phyloP scores from a whole-genome alignment of 2,329 filamentous ascomycete genomes.

The Colletotrichum sp. region DNA sequence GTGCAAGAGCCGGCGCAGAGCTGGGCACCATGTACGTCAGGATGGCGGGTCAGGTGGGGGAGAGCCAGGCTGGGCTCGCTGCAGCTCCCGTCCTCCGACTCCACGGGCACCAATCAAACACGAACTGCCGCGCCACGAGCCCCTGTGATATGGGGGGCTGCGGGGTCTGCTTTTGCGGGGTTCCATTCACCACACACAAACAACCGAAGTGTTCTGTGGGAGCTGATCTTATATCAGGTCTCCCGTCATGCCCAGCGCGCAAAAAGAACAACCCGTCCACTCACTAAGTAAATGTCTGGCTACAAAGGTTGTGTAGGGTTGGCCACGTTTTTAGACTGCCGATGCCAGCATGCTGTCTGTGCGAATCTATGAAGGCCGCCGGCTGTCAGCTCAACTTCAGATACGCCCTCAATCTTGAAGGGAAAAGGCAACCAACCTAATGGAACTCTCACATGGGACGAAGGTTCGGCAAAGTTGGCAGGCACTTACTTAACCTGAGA shows the following conservation, averaged over 20 bases:
- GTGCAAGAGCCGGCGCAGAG: neutral
- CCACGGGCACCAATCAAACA: slow-evolving; percentile 5
- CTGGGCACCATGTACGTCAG: slow-evolving; percentile 3
- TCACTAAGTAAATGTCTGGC: neutral
- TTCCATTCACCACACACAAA: neutral
- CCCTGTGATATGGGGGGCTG: neutral
- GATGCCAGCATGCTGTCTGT: neutral
- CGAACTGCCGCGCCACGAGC: slow-evolving; percentile 3
- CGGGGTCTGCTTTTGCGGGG: slow-evolving; percentile 7
- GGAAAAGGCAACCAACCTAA: neutral
- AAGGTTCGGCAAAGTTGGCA: neutral
- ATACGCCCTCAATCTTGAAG: neutral
- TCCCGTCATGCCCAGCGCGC: neutral
- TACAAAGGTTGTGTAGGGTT: neutral
- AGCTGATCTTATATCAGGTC: neutral
- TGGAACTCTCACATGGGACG: neutral
- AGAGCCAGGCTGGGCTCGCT: neutral
- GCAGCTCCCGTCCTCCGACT: neutral
- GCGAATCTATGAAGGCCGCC: neutral
- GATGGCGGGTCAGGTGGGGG: slow-evolving; percentile 10
- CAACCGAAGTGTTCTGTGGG: neutral
- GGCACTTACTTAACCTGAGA: neutral
- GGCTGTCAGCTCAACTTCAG: neutral
- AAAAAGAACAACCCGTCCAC: neutral
- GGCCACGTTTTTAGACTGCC: neutral